phyloP scores from a whole-genome alignment of 495 filamentous ascomycete species.

The Tuber brumale region DNA sequence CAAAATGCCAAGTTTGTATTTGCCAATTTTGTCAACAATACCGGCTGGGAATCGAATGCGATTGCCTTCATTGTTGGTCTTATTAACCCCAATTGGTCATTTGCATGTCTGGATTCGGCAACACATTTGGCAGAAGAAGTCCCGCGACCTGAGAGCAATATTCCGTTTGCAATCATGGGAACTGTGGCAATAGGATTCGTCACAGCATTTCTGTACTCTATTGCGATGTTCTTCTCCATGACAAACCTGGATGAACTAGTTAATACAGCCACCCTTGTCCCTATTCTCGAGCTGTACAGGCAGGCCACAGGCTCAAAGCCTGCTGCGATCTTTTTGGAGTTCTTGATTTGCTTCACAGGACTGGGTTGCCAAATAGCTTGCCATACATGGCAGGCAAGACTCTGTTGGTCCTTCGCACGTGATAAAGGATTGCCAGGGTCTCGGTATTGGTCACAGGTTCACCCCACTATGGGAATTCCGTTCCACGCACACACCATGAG shows the following conservation, averaged over 20 bases:
- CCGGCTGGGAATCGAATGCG: conserved; percentile 53
- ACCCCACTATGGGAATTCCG: conserved; percentile 51
- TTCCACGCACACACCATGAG: conserved; percentile 50
- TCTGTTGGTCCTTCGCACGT: conserved; percentile 58
- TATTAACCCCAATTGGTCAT: conserved; percentile 58
- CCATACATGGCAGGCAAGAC: conserved; percentile 52
- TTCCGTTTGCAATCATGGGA: conserved; percentile 54
- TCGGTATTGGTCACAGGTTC: conserved; percentile 48
- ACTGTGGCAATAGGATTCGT: conserved; percentile 56
- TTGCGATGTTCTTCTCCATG: conserved; percentile 57
- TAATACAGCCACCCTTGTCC: conserved; percentile 50
- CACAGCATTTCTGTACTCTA: conserved; percentile 53
- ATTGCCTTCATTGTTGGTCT: conserved; percentile 63
- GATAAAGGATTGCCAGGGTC: conserved; percentile 53
- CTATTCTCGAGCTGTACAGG: conserved; percentile 55
- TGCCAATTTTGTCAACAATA: conserved; percentile 56
- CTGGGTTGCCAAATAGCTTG: conserved; percentile 53
- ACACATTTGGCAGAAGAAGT: conserved; percentile 62
- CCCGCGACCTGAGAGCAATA: conserved; percentile 47
- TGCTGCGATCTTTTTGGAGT: conserved; percentile 53
- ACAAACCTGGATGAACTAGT: conserved; percentile 48
- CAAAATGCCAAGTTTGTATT: conserved; percentile 56
- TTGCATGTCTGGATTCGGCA: conserved; percentile 56
- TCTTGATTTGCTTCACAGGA: conserved; percentile 52
- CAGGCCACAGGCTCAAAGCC: conserved; percentile 50